These are phyloP conservation scores for Penicillium thymicola DNA, from an alignment of 2,329 filamentous ascomycete species.

Conservation along the genomic window DNA sequence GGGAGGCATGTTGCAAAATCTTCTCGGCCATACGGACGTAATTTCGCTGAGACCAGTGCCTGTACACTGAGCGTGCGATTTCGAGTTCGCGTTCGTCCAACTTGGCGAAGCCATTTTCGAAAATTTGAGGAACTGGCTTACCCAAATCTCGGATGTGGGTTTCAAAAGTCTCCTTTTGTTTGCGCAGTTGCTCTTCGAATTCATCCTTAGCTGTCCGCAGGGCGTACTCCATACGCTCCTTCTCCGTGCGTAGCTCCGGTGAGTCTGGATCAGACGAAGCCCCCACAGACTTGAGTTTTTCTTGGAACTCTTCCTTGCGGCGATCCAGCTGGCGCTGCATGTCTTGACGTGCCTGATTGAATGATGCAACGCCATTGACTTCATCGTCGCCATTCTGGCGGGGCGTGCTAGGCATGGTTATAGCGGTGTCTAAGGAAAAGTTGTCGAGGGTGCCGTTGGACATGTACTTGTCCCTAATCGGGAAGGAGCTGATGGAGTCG, in stretches of 20 bases:
- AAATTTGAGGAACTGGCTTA: conserved; percentile 53
- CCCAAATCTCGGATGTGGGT: conserved; percentile 75
- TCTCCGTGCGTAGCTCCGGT: conserved; percentile 79
- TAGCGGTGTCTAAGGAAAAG: conserved; percentile 87
- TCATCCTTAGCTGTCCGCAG: conserved; percentile 76
- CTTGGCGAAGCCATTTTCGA: conserved; percentile 43
- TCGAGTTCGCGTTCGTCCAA: conserved; percentile 70
- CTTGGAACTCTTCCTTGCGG: conserved; percentile 78
- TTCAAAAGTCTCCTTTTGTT: conserved; percentile 81
- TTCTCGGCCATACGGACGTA: conserved; percentile 94
- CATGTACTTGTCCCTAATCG: conserved; percentile 88
- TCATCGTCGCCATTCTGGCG: conserved; percentile 67
- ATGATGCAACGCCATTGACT: conserved; percentile 52
- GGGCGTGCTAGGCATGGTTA: conserved; percentile 93
- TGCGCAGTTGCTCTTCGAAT: conserved; percentile 80
- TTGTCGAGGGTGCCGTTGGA: conserved; percentile 94
- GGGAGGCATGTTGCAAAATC: conserved; percentile 80
- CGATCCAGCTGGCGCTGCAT: conserved; percentile 79
- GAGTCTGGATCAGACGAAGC: conserved; percentile 69
- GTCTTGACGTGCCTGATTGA: conserved; percentile 73
- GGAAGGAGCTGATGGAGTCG: conserved; percentile 84
- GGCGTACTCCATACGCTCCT: conserved; percentile 77
- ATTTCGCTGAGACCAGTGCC: conserved; percentile 77
- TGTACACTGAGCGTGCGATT: conserved; percentile 63
- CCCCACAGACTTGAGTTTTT: conserved; percentile 72